These are phyloP conservation scores for Lunularia cruciata DNA, from an alignment of 225 moss, liverwort and hornwort genomes.

Conservation along the genomic window DNA sequence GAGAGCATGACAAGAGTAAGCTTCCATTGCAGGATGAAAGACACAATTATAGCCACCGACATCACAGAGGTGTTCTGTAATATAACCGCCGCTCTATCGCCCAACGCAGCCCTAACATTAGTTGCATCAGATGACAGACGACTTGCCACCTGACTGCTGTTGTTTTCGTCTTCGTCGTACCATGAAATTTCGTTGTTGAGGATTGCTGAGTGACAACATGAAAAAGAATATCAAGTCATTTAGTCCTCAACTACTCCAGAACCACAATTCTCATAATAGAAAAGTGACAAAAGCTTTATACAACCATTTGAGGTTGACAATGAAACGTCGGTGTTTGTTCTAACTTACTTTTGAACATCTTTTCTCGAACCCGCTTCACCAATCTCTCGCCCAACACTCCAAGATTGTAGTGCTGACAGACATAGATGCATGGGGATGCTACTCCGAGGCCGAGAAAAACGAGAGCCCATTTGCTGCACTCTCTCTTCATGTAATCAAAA, in stretches of 20 bases:
- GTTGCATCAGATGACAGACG: conserved; percentile 82
- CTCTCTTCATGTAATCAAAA: conserved; percentile 8
- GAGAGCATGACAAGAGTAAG: conserved; percentile 62
- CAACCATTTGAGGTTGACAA: too few species aligned
- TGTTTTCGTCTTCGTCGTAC: conserved; percentile 83
- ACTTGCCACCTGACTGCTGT: conserved; percentile 66
- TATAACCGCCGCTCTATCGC: conserved; percentile 64
- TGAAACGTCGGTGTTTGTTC: too few species aligned
- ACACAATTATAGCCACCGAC: conserved; percentile 49
- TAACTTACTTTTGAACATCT: conserved; percentile 33
- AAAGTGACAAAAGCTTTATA: neutral
- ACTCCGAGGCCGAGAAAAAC: conserved; percentile 19
- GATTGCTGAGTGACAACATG: conserved; percentile 51
- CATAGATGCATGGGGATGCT: conserved; percentile 2
- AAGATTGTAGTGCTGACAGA: conserved; percentile 33
- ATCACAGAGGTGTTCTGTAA: conserved; percentile 64
- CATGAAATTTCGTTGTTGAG: conserved; percentile 81
- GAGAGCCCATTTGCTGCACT: conserved; percentile 6
- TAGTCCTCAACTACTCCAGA: neutral
- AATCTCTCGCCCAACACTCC: conserved; percentile 35
- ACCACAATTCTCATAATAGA: neutral
- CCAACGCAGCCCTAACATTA: conserved; percentile 66
- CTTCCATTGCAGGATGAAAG: conserved; percentile 69
- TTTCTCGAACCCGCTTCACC: conserved; percentile 29
- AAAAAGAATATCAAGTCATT: neutral